Evolutionary conservation across 352 stramenopile species (phyloP), one percentile per base, ranked within the genome.

Genomic region (Pythium chondricola): DNA sequence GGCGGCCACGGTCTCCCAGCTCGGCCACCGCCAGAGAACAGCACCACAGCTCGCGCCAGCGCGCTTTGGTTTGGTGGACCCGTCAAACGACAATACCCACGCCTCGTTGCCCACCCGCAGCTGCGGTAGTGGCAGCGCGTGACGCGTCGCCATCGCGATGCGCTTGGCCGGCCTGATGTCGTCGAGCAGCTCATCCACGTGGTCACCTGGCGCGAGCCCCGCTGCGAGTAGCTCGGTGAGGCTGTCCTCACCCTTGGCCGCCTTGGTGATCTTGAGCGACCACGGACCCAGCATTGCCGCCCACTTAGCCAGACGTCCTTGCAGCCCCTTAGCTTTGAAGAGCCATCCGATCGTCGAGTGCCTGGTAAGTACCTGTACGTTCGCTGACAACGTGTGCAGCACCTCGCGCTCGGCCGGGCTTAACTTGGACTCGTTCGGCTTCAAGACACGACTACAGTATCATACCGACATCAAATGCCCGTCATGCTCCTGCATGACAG

Each of bases 1-100:
- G 0, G 50, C 56, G 1, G 9, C 43, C 0, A 42, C 25, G 0
- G 59, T 32, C 5, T 24, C 20, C 57, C 57, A 65, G 2, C 1
- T 4, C 2, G 44, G 44, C 14, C 25, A 1, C 2, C 14, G 3
- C 57, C 50, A 65, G 27, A 65, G 22, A 13, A 65, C 29, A 6
- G 44, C 57, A 0, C 35, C 49, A 20, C 44, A 65, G 25, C 42
- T 51, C 2, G 41, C 50, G 0, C 33, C 45, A 5, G 4, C 16
- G 1, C 56, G 43, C 20, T 56, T 65, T 0, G 50, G 35, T 35
- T 57, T 59, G 0, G 57, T 45, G 5, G 50, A 57, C 4, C 57
- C 57, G 22, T 65, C 50, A n/a, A 65, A 65, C 4, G 37, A 55
- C 2, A 50, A 2, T 13, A 57, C 41, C 48, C 41, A 57, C 0